A percentile compares a stretch with the other conserved stretches of the same genome.
Evolutionary conservation across 805 yeast species (phyloP).

Genomic region (Pichia californica): DNA sequence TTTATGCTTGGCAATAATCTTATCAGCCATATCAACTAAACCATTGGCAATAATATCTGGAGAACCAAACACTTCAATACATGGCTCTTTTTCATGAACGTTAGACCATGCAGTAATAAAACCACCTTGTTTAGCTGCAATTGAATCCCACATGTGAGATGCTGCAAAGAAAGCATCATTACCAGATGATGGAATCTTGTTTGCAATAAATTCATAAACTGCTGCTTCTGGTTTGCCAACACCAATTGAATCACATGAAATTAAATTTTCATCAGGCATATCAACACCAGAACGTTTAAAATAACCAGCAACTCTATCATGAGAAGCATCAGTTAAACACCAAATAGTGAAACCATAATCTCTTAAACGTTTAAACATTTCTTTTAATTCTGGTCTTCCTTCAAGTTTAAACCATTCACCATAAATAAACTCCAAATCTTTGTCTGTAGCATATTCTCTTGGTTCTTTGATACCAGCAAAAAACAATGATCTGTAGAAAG

Average conservation of each 20-base stretch:
- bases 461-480: conserved; percentile 27
- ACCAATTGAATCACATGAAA: conserved; percentile 27
- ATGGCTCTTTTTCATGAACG: conserved; percentile 27
- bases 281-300: conserved; percentile 22
- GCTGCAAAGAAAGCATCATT: conserved; percentile 30
- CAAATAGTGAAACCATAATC: conserved; percentile 27
- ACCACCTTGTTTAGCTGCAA: conserved; percentile 29
- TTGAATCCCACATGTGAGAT: conserved; percentile 30
- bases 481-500: conserved; percentile 24
- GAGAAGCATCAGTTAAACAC: conserved; percentile 27
- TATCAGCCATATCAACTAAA: conserved; percentile 26
- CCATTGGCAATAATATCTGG: conserved; percentile 27
- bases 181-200: conserved; percentile 22
- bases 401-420: conserved; percentile 22
- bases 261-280: conserved; percentile 24
- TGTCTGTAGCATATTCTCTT: conserved; percentile 22
- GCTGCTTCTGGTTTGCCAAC: conserved; percentile 26
- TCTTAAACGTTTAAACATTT: conserved; percentile 24
- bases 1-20: conserved; percentile 21
- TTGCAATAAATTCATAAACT: conserved; percentile 24
- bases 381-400: conserved; percentile 25
- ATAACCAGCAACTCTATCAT: conserved; percentile 25
- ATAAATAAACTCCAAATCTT: conserved; percentile 21
- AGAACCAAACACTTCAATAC: conserved; percentile 25
- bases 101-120: conserved; percentile 28